A percentile compares a stretch with the other conserved stretches of the same genome.
phyloP scores from a whole-genome alignment of 306 rosid genomes.

The Prinsepia uniflora region DNA sequence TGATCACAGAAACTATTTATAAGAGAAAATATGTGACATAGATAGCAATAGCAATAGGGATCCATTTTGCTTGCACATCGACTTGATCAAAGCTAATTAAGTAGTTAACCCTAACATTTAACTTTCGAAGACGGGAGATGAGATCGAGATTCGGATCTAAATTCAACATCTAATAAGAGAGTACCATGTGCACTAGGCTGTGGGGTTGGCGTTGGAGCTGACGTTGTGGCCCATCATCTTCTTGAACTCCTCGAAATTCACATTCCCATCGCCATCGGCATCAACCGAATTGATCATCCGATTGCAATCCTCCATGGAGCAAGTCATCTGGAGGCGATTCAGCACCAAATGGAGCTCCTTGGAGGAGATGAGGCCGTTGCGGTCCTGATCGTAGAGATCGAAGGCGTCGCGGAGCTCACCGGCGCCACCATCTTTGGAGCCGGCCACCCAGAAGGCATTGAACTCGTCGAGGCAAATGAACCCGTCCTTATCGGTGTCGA shows the following conservation, averaged over 20 bases:
- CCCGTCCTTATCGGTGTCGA: conserved; percentile 73
- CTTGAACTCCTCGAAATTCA: conserved; percentile 75
- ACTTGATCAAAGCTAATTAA: background rate
- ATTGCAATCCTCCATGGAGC: conserved; percentile 57
- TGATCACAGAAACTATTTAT: background rate
- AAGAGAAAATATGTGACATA: background rate
- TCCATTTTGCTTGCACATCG: background rate
- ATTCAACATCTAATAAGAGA: conserved; percentile 11
- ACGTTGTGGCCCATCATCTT: conserved; percentile 59
- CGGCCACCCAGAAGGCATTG: conserved; percentile 57
- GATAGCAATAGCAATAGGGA: background rate
- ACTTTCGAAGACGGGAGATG: background rate
- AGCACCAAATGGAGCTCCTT: conserved; percentile 64
- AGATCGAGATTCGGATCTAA: conserved; percentile 4
- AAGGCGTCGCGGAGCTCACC: conserved; percentile 77
- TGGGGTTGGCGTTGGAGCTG: conserved; percentile 14
- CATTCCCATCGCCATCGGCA: conserved; percentile 78
- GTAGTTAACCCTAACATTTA: background rate
- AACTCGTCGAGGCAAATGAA: conserved; percentile 69
- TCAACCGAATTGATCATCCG: conserved; percentile 78
- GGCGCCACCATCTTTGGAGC: conserved; percentile 38
- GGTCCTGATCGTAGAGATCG: conserved; percentile 76
- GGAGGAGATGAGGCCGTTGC: conserved; percentile 75
- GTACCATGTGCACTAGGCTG: conserved; percentile 4
- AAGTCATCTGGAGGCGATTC: conserved; percentile 59